These are phyloP conservation scores for Babesia sp. DNA, from an alignment of 169 alveolate species.

Conservation along the genomic window DNA sequence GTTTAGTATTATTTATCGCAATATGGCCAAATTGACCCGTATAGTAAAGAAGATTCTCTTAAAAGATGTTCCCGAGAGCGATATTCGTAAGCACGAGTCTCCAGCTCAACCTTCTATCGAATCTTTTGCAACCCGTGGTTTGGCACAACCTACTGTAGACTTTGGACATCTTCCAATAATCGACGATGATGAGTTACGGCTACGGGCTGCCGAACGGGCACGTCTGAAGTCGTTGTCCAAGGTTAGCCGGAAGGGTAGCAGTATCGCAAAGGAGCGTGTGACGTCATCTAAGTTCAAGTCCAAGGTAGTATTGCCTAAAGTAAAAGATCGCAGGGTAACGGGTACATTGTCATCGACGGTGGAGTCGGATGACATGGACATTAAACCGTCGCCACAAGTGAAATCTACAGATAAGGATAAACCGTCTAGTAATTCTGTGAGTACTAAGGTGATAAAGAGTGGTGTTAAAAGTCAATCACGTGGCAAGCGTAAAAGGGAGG, in stretches of 20 bases:
- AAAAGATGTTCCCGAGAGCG: conserved; percentile 24
- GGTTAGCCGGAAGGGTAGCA: conserved; percentile 35
- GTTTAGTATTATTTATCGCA: conserved; percentile 1
- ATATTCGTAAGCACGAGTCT: conserved; percentile 5
- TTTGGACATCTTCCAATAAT: conserved; percentile 30
- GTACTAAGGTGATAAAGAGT: conserved; percentile 27
- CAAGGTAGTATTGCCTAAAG: conserved; percentile 14
- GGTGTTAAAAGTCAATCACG: conserved; percentile 41
- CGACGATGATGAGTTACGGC: conserved; percentile 15
- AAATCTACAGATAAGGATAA: not conserved
- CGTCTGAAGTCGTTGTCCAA: conserved; percentile 6
- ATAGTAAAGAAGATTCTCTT: conserved; percentile 51
- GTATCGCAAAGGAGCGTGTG: conserved; percentile 35
- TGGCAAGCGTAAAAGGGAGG: conserved; percentile 64
- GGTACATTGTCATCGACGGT: not conserved
- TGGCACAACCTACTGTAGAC: conserved; percentile 61
- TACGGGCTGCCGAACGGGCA: conserved; percentile 15
- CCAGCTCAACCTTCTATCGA: conserved; percentile 36
- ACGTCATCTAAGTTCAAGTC: conserved; percentile 5
- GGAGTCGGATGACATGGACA: not conserved
- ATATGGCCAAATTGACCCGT: conserved; percentile 61
- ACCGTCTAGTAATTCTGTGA: not conserved
- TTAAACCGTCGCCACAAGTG: not conserved
- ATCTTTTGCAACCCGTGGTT: conserved; percentile 53
- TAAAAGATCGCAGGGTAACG: not conserved